These are phyloP conservation scores for Macrolepiota albuminosa DNA, from an alignment of 768 basidiomycete genomes.

Conservation along the genomic window DNA sequence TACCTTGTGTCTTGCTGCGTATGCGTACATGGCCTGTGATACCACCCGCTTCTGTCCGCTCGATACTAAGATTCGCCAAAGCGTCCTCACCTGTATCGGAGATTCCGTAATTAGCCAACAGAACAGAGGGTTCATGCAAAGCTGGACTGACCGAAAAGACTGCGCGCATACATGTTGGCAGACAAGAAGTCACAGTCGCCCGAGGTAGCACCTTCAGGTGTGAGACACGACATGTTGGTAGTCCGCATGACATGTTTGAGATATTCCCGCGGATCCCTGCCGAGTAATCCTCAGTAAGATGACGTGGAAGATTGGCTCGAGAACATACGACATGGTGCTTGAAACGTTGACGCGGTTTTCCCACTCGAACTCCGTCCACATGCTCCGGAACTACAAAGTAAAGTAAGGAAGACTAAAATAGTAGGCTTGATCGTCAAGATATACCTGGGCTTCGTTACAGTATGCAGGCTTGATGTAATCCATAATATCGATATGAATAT, in stretches of 20 bases:
- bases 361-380: conserved; percentile 99
- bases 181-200: conserved; percentile 97
- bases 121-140: not conserved
- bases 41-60: conserved; percentile 74
- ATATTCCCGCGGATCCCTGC: conserved; percentile 82
- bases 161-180: conserved; percentile 94
- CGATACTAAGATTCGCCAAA: conserved; percentile 90
- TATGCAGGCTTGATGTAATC: conserved; percentile 96
- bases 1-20: conserved; percentile 96
- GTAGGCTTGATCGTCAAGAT: conserved; percentile 4
- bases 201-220: conserved; percentile 89
- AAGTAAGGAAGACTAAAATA: not conserved
- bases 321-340: conserved; percentile 70
- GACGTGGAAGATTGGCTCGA: not conserved
- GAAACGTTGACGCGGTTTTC: conserved; percentile 98
- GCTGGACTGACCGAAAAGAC: conserved; percentile 75
- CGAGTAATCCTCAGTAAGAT: not conserved
- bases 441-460: conserved; percentile 90
- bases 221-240: conserved; percentile 97
- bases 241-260: conserved; percentile 93
- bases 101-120: not conserved
- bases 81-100: conserved; percentile 82
- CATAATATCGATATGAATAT: conserved; percentile 99
- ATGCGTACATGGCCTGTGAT: conserved; percentile 95
- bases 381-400: conserved; percentile 76